Percentiles rank a stretch among this genome's conserved stretches.
phyloP scores from a whole-genome alignment of 2,329 filamentous ascomycete species.

The Daldinia sp. region DNA sequence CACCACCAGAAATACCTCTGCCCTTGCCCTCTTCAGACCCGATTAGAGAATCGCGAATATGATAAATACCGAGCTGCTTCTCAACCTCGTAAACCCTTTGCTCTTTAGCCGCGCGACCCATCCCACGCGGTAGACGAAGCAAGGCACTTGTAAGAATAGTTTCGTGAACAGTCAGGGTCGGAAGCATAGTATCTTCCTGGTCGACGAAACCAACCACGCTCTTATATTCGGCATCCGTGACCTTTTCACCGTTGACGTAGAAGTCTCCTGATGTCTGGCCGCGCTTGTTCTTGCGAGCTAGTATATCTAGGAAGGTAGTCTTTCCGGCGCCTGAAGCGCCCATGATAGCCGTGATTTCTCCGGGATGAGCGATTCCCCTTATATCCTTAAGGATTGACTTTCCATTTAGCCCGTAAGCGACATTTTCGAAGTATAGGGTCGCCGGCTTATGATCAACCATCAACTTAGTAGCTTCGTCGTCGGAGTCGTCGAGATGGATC shows the following conservation, averaged over 20 bases:
- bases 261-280: slow-evolving; percentile 82
- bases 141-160: slow-evolving; percentile 95
- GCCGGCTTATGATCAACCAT: slow-evolving; percentile 93
- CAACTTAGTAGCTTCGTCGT: slow-evolving; percentile 85
- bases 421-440: slow-evolving; percentile 85
- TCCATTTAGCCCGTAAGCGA: slow-evolving; percentile 86
- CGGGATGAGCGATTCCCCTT: slow-evolving; percentile 86
- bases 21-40: slow-evolving; percentile 95
- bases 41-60: slow-evolving; percentile 94
- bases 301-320: slow-evolving; percentile 94
- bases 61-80: slow-evolving; percentile 91
- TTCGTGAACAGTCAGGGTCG: slow-evolving; percentile 95
- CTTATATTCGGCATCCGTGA: slow-evolving; percentile 84
- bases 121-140: slow-evolving; percentile 88
- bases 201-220: slow-evolving; percentile 96
- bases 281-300: slow-evolving; percentile 96
- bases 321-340: slow-evolving; percentile 97
- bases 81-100: slow-evolving; percentile 93
- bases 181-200: slow-evolving; percentile 96
- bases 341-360: slow-evolving; percentile 98
- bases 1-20: slow-evolving; percentile 94
- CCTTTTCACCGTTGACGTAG: slow-evolving; percentile 91
- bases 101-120: slow-evolving; percentile 88
- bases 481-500: slow-evolving; percentile 86
- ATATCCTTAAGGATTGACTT: slow-evolving; percentile 85